Evolutionary conservation across 2,329 filamentous ascomycete species (phyloP).

Genomic region (Alternaria conjuncta): DNA sequence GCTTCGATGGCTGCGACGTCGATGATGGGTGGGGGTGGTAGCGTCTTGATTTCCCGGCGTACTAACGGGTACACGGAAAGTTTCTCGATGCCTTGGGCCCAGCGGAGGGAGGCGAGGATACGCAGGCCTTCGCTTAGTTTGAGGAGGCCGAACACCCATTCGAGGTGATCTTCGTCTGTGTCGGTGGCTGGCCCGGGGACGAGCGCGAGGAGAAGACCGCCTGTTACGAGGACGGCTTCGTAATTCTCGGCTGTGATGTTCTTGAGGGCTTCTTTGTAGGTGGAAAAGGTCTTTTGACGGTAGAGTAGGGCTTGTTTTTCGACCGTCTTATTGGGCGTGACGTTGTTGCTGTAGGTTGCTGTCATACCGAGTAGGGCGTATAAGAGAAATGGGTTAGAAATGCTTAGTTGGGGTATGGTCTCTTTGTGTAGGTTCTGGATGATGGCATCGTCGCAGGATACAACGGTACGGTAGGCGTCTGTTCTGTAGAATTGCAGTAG

Average conservation of each 20-base stretch:
- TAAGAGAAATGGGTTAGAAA: slow-evolving; percentile 32
- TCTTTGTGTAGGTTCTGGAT: slow-evolving; percentile 30
- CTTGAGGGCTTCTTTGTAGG: slow-evolving; percentile 34
- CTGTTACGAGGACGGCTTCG: slow-evolving; percentile 38
- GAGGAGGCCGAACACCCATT: slow-evolving; percentile 34
- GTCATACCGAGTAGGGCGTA: slow-evolving; percentile 38
- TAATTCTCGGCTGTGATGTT: slow-evolving; percentile 43
- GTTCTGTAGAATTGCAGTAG: slow-evolving; percentile 37
- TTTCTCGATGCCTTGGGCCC: slow-evolving; percentile 41
- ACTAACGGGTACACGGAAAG: slow-evolving; percentile 38
- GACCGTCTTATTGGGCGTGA: slow-evolving; percentile 18
- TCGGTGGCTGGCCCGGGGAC: slow-evolving; percentile 20
- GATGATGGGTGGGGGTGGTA: slow-evolving; percentile 37
- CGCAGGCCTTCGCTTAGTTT: slow-evolving; percentile 42
- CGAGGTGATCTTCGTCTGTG: slow-evolving; percentile 18
- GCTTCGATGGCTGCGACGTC: slow-evolving; percentile 9
- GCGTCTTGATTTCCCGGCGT: slow-evolving; percentile 31
- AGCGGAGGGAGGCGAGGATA: slow-evolving; percentile 37
- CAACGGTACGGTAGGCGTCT: slow-evolving; percentile 31
- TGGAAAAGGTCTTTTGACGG: slow-evolving; percentile 34
- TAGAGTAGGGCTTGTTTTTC: slow-evolving; percentile 28
- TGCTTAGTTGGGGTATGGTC: slow-evolving; percentile 26
- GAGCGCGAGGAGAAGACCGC: slow-evolving; percentile 31
- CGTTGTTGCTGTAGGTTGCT: slow-evolving; percentile 27
- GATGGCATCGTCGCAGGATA: slow-evolving; percentile 22